Conservation (phyloP, 345 rosid genomes). For the Brassica carinata region DNA sequence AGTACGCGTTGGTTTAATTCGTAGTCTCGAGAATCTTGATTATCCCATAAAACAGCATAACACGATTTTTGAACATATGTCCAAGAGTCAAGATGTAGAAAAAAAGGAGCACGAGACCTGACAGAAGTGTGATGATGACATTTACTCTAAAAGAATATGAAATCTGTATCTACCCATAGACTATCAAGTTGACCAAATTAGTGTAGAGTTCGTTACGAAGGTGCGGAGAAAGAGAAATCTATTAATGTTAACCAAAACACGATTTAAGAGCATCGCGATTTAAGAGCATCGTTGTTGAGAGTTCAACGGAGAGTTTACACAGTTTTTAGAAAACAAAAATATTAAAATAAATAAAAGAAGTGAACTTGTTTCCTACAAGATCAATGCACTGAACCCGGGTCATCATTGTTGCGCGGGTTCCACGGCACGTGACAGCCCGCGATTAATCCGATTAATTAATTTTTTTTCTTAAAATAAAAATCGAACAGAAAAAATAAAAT, state of each 20-base stretch:
- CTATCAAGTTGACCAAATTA: not conserved
- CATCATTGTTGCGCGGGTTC: too few relatives aligned
- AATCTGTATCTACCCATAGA: constrained; percentile 17
- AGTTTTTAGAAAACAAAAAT: too few relatives aligned
- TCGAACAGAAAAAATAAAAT: too few relatives aligned
- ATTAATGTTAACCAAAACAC: not conserved
- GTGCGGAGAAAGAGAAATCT: constrained; percentile 13
- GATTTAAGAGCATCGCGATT: not conserved
- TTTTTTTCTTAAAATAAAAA: too few relatives aligned
- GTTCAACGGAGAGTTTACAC: too few relatives aligned
- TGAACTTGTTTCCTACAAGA: too few relatives aligned
- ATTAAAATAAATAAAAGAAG: too few relatives aligned
- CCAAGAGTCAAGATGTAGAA: constrained; percentile 1
- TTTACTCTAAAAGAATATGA: not conserved
- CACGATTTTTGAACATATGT: not conserved
- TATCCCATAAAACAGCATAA: not conserved
- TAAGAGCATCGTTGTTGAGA: not conserved
- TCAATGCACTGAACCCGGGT: too few relatives aligned
- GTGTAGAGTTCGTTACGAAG: not conserved
- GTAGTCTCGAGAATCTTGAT: not conserved
- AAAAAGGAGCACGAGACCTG: not conserved
- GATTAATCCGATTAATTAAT: too few relatives aligned
- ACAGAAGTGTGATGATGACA: constrained; percentile 11
- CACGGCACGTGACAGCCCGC: too few relatives aligned
- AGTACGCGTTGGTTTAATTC: not conserved